A percentile compares a stretch with the other conserved stretches of the same genome.
Conservation (phyloP, 129 eudicot genomes). For the Centrapalus pauciflorus region DNA sequence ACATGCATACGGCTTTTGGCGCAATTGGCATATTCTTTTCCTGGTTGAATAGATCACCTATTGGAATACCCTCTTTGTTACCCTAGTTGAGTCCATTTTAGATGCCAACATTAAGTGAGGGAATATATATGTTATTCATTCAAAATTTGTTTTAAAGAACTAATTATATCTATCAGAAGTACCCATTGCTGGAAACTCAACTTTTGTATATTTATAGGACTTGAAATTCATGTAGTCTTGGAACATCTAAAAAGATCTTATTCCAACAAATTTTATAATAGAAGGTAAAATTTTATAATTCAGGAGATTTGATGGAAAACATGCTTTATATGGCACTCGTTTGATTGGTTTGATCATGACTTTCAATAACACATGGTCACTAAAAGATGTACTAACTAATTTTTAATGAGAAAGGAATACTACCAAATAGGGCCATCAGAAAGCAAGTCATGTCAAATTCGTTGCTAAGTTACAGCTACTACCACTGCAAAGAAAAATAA, state of each 20-base stretch:
- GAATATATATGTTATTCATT: too few relatives aligned
- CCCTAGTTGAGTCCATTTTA: neutral
- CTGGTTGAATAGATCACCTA: neutral
- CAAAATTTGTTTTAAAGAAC: too few relatives aligned
- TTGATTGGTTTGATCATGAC: neutral
- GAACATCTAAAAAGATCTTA: neutral
- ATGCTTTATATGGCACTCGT: neutral
- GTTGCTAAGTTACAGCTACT: too few relatives aligned
- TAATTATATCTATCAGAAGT: neutral
- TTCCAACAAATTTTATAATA: neutral
- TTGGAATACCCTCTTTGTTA: neutral
- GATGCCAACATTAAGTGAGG: neutral
- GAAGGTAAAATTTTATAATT: neutral
- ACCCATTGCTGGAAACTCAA: neutral
- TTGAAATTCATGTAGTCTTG: neutral
- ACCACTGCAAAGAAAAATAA: too few relatives aligned
- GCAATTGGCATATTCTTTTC: neutral
- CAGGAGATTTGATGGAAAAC: slow-evolving; percentile 2
- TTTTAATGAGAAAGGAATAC: too few relatives aligned
- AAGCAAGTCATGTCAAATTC: too few relatives aligned
- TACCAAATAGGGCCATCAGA: too few relatives aligned
- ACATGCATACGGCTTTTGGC: neutral
- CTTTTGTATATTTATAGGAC: neutral
- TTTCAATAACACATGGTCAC: slow-evolving; percentile 5
- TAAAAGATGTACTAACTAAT: too few relatives aligned